phyloP scores from a whole-genome alignment of 306 rosid species.

The Vicia sativa region DNA sequence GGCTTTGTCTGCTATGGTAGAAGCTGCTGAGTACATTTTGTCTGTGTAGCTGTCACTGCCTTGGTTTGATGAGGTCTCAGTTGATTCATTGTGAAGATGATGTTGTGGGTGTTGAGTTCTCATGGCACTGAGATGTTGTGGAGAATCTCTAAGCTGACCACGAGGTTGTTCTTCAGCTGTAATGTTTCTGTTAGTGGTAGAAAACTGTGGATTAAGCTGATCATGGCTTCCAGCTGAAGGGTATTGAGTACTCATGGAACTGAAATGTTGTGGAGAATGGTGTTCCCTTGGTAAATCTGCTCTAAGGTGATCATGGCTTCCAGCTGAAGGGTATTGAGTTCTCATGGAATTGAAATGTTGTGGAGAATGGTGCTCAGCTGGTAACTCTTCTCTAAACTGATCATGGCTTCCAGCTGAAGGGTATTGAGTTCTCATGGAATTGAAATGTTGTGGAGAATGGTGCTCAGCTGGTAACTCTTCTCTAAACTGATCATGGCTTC shows the following conservation, averaged over 20 bases:
- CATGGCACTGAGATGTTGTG: slow-evolving; percentile 17
- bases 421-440: slow-evolving; percentile 29
- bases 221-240: slow-evolving; percentile 29
- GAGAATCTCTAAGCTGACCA: too few relatives aligned
- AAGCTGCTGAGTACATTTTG: slow-evolving; percentile 40
- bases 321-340: slow-evolving; percentile 32
- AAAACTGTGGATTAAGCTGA: slow-evolving; percentile 38
- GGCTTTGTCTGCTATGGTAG: slow-evolving; percentile 44
- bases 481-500: slow-evolving; percentile 35
- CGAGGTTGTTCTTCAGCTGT: slow-evolving; percentile 8
- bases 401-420: slow-evolving; percentile 29
- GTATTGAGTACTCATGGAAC: slow-evolving; percentile 29
- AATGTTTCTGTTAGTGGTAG: background rate
- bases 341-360: slow-evolving; percentile 4
- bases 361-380: slow-evolving; percentile 7
- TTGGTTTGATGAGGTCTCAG: slow-evolving; percentile 27
- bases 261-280: slow-evolving; percentile 17
- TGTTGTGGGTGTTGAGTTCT: slow-evolving; percentile 34
- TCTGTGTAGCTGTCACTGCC: slow-evolving; percentile 30
- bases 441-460: slow-evolving; percentile 17
- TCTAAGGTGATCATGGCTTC: slow-evolving; percentile 36
- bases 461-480: background rate
- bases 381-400: slow-evolving; percentile 24
- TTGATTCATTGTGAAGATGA: background rate
- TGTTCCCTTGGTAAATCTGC: background rate